Base-by-base conservation (phyloP, 768 basidiomycete genomes). In the Gymnopilus junonius region DNA sequence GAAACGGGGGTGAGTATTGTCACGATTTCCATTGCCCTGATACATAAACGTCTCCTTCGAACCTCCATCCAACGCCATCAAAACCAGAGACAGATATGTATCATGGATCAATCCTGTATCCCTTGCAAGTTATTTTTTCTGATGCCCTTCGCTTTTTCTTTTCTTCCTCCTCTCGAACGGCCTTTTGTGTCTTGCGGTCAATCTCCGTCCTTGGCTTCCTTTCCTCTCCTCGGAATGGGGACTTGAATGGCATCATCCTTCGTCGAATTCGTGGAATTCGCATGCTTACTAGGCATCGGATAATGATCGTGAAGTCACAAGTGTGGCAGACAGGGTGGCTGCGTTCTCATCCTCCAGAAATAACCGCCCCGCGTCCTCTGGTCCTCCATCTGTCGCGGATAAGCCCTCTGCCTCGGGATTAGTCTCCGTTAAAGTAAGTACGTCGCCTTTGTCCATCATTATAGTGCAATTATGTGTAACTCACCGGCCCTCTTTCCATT, bases 321-420 rank as follows among this genome's bases (percentile, higher is more conserved):
- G 72, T 54, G 78, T 82, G 10, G 74, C 83, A 35, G 86, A 86
- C 6, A 82, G 86, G 25, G 81, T 89, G 31, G 87, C 88, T 1
- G 85, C 88, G 5, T 83, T 86, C 3, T 80, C 85, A 20, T 74
- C 75, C 37, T 66, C 68, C 55, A 68, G 67, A 59, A 69, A 68
- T 66, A 65, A 63, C 69, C 59, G 61, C 53, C 45, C 63, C 37
- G 34, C 64, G 40, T 46, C 70, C 48, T 50, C 67, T 39, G 63
- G 46, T 32, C 69, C 74, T 55, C 73, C 76, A 59, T 65, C 75
- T 25, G 63, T 70, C 50, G 68, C 76, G 65, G 68, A 74, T 31
- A 74, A 72, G 69, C 75, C 77, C 58, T 66, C 69, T 25, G 23
- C 68, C 23, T 51, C 48, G 48, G 66, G 62, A 25, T 59, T 77